Evolutionary conservation across 352 stramenopile species (phyloP).

Genomic region (Blastocystis sp.): DNA sequence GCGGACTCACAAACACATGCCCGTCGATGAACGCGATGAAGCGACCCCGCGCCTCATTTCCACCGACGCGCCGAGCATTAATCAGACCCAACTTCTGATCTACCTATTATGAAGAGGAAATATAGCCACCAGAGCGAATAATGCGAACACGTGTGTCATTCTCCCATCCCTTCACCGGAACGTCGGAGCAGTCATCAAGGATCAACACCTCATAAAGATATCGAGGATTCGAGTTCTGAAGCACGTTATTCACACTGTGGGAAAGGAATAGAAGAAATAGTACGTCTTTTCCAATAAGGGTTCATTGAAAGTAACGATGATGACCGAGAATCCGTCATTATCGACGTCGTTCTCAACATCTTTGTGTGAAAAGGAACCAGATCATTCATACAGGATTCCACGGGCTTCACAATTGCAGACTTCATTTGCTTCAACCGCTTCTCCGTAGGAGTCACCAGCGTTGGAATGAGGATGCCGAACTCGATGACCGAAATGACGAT

Average conservation of each 20-base stretch:
- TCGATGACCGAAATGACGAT: too few species aligned
- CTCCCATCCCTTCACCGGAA: not conserved
- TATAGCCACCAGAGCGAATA: not conserved
- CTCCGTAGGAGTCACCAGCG: too few species aligned
- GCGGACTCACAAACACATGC: constrained; percentile 14
- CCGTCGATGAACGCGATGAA: constrained; percentile 31
- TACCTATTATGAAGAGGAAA: not conserved
- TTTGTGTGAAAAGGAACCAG: too few species aligned
- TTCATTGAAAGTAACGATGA: constrained; percentile 20
- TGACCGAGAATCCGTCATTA: not conserved
- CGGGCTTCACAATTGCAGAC: too few species aligned
- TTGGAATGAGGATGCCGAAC: too few species aligned
- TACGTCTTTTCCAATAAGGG: not conserved
- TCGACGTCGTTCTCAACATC: too few species aligned
- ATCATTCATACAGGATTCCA: too few species aligned
- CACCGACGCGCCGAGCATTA: constrained; percentile 1
- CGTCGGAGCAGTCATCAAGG: constrained; percentile 1
- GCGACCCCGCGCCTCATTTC: not conserved
- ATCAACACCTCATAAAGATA: constrained; percentile 46
- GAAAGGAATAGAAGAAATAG: not conserved
- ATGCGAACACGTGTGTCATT: not conserved
- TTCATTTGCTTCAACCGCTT: too few species aligned
- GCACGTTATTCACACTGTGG: not conserved
- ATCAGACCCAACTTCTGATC: constrained; percentile 9
- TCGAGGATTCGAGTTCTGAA: constrained; percentile 21